Base-by-base conservation (phyloP, 805 yeast species). In the Candida dendrica region DNA sequence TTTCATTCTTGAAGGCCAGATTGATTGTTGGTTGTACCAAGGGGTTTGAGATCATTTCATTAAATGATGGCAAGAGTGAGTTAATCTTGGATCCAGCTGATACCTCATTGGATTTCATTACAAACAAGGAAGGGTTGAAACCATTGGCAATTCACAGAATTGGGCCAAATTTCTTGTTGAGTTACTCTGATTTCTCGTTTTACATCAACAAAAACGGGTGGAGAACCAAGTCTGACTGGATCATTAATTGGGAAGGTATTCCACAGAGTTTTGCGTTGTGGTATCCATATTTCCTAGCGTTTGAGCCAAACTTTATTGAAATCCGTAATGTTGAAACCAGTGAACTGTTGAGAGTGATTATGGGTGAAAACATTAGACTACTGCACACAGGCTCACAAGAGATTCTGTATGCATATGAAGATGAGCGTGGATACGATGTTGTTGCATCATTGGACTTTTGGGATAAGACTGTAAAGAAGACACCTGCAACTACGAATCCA, bases 81-180 rank as follows among this genome's bases (percentile, higher is more conserved):
- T 80, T 93, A 9, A 74, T 93, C 40, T 69, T 93, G 53, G 98
- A 93, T 65, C 96, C 96, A n/a, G 98, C 98, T 1, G 98, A 93
- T 58, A 95, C 98, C 0, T 88, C 97, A 16, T 71, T 93, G 41
- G 98, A 93, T 56, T 93, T 93, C 68, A 97, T 93, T 13, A 86
- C 79, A 44, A 85, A 78, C 46, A 71, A 84, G 45, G 95, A 88
- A 60, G 78, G 80, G 2, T 73, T 91, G 46, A 85, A 86, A 55
- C 98, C 98, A 16, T 76, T 89, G 61, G 89, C 95, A 4, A 88
- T 93, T 45, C 95, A 91, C 60, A 76, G 96, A 47, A 79, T 93
- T 44, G 93, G 91, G 44, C 79, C 82, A 42, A 93, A 90, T 65
- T 93, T 91, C 59, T 66, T 93, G 54, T 73, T 93, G 49, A 83